Percentiles rank a stretch among this genome's conserved stretches.
These are phyloP conservation scores for Boletus reticulatus DNA, from an alignment of 768 basidiomycete genomes.

Conservation along the genomic window DNA sequence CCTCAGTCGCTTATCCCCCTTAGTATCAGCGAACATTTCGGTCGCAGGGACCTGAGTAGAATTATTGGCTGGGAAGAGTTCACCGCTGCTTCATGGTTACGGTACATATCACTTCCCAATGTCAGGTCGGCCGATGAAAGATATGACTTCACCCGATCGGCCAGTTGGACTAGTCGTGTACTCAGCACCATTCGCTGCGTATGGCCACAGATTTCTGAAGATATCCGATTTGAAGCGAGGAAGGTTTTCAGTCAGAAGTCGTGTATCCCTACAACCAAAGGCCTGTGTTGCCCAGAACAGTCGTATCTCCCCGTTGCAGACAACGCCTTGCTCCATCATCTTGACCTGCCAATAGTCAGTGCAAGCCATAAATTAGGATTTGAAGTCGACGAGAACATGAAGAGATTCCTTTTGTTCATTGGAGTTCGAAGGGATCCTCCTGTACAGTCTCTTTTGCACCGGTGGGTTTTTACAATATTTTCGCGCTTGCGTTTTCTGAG, in stretches of 20 bases:
- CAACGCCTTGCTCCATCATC: slow-evolving; percentile 29
- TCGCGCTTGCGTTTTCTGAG: background rate
- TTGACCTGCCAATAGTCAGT: background rate
- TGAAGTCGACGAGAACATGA: slow-evolving; percentile 27
- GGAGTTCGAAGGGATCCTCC: background rate
- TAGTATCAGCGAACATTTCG: slow-evolving; percentile 55
- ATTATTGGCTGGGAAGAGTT: slow-evolving; percentile 84
- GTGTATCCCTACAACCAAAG: slow-evolving; percentile 50
- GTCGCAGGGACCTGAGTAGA: slow-evolving; percentile 45
- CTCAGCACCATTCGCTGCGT: slow-evolving; percentile 56
- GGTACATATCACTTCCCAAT: slow-evolving; percentile 50
- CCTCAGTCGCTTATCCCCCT: slow-evolving; percentile 52
- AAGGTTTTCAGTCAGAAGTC: slow-evolving; percentile 28
- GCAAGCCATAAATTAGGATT: slow-evolving; percentile 24
- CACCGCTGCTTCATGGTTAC: slow-evolving; percentile 66
- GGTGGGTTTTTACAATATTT: background rate
- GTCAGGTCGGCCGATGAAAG: slow-evolving; percentile 38
- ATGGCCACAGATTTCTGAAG: slow-evolving; percentile 61
- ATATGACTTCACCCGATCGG: slow-evolving; percentile 60
- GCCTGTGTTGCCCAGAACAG: slow-evolving; percentile 66
- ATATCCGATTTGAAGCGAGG: slow-evolving; percentile 31
- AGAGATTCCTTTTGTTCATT: background rate
- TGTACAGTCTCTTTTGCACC: background rate
- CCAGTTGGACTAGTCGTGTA: slow-evolving; percentile 77
- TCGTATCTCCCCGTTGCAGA: slow-evolving; percentile 80